phyloP scores from a whole-genome alignment of 805 yeast species.

The Starmerella kuoi region DNA sequence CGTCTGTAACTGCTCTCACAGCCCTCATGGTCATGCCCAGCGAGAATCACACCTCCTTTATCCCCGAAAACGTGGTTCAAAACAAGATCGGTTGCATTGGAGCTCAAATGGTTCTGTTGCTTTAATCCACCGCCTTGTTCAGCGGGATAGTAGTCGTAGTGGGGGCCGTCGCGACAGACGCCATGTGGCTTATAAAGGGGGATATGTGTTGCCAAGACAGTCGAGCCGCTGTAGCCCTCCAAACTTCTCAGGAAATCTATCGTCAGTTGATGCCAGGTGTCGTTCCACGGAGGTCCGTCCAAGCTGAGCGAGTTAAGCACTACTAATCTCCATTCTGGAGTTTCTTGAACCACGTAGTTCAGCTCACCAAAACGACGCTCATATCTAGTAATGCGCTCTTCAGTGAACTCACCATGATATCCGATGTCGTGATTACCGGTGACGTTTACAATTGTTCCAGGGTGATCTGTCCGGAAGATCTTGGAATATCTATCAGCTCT shows the following conservation, averaged over 20 bases:
- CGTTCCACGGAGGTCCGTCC: conserved; percentile 83
- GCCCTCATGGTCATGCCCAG: conserved; percentile 96
- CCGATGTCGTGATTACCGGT: conserved; percentile 97
- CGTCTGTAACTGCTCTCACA: conserved; percentile 52
- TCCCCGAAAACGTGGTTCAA: conserved; percentile 59
- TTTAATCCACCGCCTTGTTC: conserved; percentile 52
- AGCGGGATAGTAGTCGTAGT: conserved; percentile 45
- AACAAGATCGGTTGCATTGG: conserved; percentile 53
- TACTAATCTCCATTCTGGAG: conserved; percentile 62
- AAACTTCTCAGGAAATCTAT: conserved; percentile 62
- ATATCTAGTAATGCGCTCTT: conserved; percentile 79
- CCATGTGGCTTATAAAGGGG: conserved; percentile 79
- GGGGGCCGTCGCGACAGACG: conserved; percentile 78
- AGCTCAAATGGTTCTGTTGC: conserved; percentile 74
- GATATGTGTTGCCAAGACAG: conserved; percentile 75
- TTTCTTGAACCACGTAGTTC: conserved; percentile 57
- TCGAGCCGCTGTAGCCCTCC: conserved; percentile 57
- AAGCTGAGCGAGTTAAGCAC: conserved; percentile 70
- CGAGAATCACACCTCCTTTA: conserved; percentile 57
- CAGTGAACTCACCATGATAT: conserved; percentile 85
- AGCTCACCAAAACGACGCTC: conserved; percentile 65
- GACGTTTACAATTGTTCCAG: conserved; percentile 48
- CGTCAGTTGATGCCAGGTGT: conserved; percentile 51
- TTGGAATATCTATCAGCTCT: conserved; percentile 51
- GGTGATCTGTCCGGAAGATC: conserved; percentile 24